Percentiles rank a stretch among this genome's conserved stretches.
Conservation (phyloP, 1,139 yeast species). For the Hanseniaspora sp. region DNA sequence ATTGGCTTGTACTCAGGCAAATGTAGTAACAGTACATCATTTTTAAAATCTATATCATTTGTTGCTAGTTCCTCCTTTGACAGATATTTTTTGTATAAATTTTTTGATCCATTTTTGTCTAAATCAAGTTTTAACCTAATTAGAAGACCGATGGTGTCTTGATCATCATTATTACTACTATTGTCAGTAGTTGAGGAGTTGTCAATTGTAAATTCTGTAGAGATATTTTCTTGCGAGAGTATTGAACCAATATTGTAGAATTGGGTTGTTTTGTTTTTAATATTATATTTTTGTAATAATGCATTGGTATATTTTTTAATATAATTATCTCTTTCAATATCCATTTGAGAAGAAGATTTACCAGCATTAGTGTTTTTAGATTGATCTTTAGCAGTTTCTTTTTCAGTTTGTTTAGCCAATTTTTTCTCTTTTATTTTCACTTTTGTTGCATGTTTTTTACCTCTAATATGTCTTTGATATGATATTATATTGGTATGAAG, state of each 20-base stretch:
- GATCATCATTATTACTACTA: not conserved
- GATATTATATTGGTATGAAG: constrained; percentile 11
- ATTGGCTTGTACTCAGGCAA: constrained; percentile 6
- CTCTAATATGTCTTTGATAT: constrained; percentile 10
- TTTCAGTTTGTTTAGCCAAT: not conserved
- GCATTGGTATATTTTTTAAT: not conserved
- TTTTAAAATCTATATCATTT: not conserved
- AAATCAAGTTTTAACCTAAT: not conserved
- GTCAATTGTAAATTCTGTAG: constrained; percentile 7
- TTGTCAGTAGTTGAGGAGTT: not conserved
- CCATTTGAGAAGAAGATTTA: not conserved
- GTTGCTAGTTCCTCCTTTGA: constrained; percentile 5
- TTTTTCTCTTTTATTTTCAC: not conserved
- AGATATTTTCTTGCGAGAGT: not conserved
- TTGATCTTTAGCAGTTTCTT: not conserved
- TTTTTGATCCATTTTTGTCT: not conserved
- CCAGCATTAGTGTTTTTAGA: not conserved
- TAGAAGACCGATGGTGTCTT: constrained; percentile 5
- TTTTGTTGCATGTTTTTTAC: constrained; percentile 12
- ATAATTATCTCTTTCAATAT: not conserved
- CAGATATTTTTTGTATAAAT: not conserved
- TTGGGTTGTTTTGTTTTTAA: constrained; percentile 1
- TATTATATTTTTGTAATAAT: not conserved
- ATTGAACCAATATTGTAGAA: not conserved
- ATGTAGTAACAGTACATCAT: constrained; percentile 1